phyloP scores from a whole-genome alignment of 2,329 filamentous ascomycete species.

The Fusarium multiceps region DNA sequence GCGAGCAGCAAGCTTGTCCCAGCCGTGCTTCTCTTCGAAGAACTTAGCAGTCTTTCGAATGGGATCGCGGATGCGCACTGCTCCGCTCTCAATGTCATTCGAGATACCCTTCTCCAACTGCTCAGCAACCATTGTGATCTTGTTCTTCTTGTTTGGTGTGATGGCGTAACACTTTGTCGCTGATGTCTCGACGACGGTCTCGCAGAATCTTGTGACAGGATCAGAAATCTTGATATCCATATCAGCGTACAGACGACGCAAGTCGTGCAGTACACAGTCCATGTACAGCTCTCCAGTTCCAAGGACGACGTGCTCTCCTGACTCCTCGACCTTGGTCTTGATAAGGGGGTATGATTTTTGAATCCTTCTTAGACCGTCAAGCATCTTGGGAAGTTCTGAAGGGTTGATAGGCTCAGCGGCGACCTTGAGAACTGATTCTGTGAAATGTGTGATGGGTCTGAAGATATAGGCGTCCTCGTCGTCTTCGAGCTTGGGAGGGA shows the following conservation, averaged over 20 bases:
- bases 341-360: constrained; percentile 98
- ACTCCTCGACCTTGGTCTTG: constrained; percentile 97
- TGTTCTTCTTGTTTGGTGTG: constrained; percentile 99
- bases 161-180: constrained; percentile 98
- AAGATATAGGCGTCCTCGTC: constrained; percentile 97
- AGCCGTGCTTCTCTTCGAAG: constrained; percentile 97
- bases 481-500: constrained; percentile 82
- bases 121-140: constrained; percentile 98
- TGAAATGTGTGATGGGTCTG: constrained; percentile 91
- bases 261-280: constrained; percentile 97
- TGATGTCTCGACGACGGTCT: constrained; percentile 96
- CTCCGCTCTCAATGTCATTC: constrained; percentile 90
- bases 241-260: constrained; percentile 92
- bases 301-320: constrained; percentile 93
- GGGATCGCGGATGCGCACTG: constrained; percentile 91
- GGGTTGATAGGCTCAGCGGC: constrained; percentile 98
- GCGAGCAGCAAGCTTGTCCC: constrained; percentile 91
- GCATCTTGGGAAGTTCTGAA: constrained; percentile 97
- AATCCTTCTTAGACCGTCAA: constrained; percentile 94
- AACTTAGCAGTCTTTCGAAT: constrained; percentile 94
- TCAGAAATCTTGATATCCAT: constrained; percentile 99
- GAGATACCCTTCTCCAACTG: constrained; percentile 95
- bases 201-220: constrained; percentile 95
- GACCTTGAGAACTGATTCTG: constrained; percentile 96
- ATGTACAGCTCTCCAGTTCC: constrained; percentile 99